These are phyloP conservation scores for Suillus variegatus DNA, from an alignment of 768 basidiomycete genomes.

Conservation along the genomic window DNA sequence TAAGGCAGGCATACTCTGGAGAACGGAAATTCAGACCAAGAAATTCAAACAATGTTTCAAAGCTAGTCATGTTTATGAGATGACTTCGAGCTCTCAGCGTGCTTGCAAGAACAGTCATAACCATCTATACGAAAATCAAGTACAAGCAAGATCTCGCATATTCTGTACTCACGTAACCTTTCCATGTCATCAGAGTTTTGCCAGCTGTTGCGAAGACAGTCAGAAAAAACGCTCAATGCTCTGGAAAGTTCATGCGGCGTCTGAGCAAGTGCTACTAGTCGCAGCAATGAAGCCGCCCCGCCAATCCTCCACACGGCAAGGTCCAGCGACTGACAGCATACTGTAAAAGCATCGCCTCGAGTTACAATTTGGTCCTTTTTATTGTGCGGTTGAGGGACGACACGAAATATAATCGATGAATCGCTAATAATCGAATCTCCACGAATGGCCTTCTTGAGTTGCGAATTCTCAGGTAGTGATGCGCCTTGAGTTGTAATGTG, in stretches of 20 bases:
- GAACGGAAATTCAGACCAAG: constrained; percentile 81
- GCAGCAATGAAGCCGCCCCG: constrained; percentile 71
- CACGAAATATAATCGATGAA: constrained; percentile 40
- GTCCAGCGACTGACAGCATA: constrained; percentile 69
- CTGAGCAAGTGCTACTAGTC: constrained; percentile 77
- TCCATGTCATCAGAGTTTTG: constrained; percentile 96
- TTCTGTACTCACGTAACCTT: constrained; percentile 62
- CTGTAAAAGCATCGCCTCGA: constrained; percentile 58
- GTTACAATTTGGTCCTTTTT: neutral
- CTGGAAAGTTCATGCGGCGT: constrained; percentile 77
- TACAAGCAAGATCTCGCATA: constrained; percentile 8
- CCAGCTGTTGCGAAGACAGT: constrained; percentile 84
- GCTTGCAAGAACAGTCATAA: constrained; percentile 81
- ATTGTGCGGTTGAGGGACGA: constrained; percentile 30
- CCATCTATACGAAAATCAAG: constrained; percentile 53
- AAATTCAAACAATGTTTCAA: constrained; percentile 84
- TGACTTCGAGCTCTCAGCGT: constrained; percentile 71
- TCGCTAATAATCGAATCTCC: constrained; percentile 43
- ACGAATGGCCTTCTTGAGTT: constrained; percentile 41
- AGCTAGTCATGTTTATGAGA: constrained; percentile 77
- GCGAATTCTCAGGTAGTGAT: constrained; percentile 36
- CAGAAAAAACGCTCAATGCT: constrained; percentile 69
- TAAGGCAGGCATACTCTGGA: constrained; percentile 61
- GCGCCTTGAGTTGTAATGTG: constrained; percentile 57
- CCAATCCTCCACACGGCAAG: constrained; percentile 81